Percentiles rank a stretch among this genome's conserved stretches.
These are phyloP conservation scores for Juncus effusus DNA, from an alignment of 176 grass and related monocot species.

Conservation along the genomic window DNA sequence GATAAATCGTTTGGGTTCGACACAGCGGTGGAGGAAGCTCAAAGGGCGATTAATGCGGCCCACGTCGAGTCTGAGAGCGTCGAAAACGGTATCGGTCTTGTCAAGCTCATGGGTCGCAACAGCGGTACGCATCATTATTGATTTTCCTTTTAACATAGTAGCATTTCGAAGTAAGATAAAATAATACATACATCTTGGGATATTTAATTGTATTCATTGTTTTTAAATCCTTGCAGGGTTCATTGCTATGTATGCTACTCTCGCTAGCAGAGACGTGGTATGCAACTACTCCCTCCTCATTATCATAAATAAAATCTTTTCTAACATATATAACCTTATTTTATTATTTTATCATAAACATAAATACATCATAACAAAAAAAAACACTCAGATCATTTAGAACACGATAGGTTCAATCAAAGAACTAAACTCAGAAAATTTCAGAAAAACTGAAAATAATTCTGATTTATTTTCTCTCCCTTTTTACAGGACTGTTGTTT, in stretches of 20 bases:
- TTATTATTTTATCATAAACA: too few species aligned
- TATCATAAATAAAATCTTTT: too few species aligned
- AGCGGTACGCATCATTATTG: conserved; percentile 48
- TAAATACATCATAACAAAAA: too few species aligned
- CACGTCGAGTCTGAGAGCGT: conserved; percentile 86
- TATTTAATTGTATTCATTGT: conserved; percentile 9
- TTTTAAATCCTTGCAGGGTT: conserved; percentile 56
- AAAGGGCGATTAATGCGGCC: conserved; percentile 88
- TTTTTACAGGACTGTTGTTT: conserved; percentile 82
- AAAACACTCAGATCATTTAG: too few species aligned
- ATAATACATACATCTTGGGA: not conserved
- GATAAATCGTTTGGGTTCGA: conserved; percentile 99
- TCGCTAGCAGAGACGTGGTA: conserved; percentile 97
- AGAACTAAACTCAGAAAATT: too few species aligned
- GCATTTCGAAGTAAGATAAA: conserved; percentile 1
- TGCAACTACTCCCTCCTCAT: conserved; percentile 11
- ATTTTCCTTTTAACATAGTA: not conserved
- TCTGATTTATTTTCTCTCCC: not conserved
- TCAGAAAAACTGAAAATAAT: too few species aligned
- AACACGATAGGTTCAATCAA: too few species aligned
- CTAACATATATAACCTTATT: too few species aligned
- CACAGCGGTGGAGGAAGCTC: conserved; percentile 92
- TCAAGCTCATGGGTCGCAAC: conserved; percentile 95
- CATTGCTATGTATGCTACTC: conserved; percentile 93
- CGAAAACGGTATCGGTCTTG: conserved; percentile 94